phyloP scores from a whole-genome alignment of 2,329 filamentous ascomycete genomes.

The Phoma sp. region DNA sequence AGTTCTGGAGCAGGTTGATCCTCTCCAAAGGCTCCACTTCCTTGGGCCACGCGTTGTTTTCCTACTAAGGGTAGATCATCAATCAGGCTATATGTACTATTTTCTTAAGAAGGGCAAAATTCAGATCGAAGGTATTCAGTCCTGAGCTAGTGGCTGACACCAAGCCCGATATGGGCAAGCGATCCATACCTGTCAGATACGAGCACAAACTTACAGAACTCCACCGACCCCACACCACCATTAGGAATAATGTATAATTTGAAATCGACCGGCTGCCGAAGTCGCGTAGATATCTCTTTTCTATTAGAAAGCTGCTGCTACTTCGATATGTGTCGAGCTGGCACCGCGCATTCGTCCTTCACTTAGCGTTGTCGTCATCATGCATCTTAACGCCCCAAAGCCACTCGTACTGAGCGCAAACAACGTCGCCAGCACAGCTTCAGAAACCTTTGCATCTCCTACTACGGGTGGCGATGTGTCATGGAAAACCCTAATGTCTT shows the following conservation, averaged over 20 bases:
- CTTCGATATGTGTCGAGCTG: background rate
- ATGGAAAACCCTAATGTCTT: constrained; percentile 54
- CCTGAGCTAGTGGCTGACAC: background rate
- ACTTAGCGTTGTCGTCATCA: background rate
- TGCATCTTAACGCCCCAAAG: background rate
- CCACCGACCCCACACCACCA: background rate
- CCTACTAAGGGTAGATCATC: too few relatives aligned
- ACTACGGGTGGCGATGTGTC: constrained; percentile 34
- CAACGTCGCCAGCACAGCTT: background rate
- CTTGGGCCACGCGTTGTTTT: too few relatives aligned
- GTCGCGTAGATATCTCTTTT: background rate
- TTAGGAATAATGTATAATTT: background rate
- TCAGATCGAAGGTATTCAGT: too few relatives aligned
- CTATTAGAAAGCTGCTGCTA: background rate
- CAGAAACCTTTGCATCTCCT: constrained; percentile 19
- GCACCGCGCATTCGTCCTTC: background rate
- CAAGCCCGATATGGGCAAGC: background rate
- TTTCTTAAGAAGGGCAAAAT: too few relatives aligned
- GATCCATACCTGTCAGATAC: background rate
- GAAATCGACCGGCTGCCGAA: background rate
- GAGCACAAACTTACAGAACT: background rate
- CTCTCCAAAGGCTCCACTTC: too few relatives aligned
- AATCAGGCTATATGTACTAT: too few relatives aligned
- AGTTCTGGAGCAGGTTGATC: too few relatives aligned
- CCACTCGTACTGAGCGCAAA: background rate